These are phyloP conservation scores for Durotheca rogersii DNA, from an alignment of 495 filamentous ascomycete species.

Conservation along the genomic window DNA sequence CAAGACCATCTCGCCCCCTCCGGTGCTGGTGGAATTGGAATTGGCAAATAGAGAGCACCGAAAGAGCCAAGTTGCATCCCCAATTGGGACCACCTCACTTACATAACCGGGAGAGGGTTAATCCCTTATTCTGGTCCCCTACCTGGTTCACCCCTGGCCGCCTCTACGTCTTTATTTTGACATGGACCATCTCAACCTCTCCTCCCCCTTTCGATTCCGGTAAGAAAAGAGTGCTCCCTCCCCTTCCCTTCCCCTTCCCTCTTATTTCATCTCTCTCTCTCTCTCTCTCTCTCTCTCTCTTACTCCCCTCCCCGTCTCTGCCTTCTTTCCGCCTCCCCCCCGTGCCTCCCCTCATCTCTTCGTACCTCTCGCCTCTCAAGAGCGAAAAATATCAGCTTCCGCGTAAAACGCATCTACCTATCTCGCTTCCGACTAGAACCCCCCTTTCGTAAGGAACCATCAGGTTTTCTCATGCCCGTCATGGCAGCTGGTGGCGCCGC, in stretches of 20 bases:
- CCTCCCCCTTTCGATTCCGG: neutral
- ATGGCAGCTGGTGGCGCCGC: slow-evolving; percentile 31
- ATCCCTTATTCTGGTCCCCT: neutral
- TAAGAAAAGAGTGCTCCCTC: no score
- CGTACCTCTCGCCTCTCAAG: no score
- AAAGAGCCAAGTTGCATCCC: slow-evolving; percentile 7
- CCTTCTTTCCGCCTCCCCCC: neutral
- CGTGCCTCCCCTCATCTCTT: neutral
- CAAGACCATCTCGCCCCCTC: slow-evolving; percentile 27
- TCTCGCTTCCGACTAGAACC: no score
- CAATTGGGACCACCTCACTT: neutral
- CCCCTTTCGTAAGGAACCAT: no score
- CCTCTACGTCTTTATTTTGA: neutral
- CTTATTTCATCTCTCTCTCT: neutral
- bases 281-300: neutral
- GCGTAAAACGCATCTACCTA: no score
- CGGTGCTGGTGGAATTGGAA: neutral
- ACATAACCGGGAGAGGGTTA: neutral
- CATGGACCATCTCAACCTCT: neutral
- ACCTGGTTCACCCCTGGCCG: neutral
- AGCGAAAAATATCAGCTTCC: no score
- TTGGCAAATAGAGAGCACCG: neutral
- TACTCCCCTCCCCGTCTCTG: neutral
- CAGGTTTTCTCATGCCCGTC: slow-evolving; percentile 3
- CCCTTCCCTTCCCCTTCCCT: no score